phyloP scores from a whole-genome alignment of 2,329 filamentous ascomycete genomes.

The Helotiales sp. region DNA sequence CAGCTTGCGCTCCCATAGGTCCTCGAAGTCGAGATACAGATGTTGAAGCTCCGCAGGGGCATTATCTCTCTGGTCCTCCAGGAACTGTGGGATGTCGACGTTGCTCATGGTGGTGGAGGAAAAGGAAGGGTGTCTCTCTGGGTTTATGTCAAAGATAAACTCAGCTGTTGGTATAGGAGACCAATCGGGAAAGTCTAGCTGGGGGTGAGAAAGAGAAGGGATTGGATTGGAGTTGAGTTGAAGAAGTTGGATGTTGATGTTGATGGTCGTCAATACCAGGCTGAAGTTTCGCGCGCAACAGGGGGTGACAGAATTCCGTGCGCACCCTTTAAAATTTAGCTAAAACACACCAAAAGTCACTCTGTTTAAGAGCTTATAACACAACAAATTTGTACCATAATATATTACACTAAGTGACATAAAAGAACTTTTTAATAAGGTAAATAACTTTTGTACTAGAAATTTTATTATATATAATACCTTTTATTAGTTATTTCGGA shows the following conservation, averaged over 20 bases:
- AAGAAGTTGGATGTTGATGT: neutral
- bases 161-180: neutral
- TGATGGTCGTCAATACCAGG: neutral
- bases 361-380: too few relatives aligned
- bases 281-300: conserved; percentile 1
- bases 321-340: too few relatives aligned
- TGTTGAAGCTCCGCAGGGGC: conserved; percentile 87
- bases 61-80: conserved; percentile 85
- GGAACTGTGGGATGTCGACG: conserved; percentile 88
- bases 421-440: too few relatives aligned
- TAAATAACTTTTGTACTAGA: too few relatives aligned
- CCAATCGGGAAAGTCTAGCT: neutral
- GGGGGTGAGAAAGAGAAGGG: neutral
- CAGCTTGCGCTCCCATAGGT: conserved; percentile 96
- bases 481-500: too few relatives aligned
- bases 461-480: too few relatives aligned
- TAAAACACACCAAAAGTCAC: too few relatives aligned
- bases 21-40: conserved; percentile 89
- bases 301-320: too few relatives aligned
- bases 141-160: neutral
- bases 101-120: conserved; percentile 63
- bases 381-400: too few relatives aligned
- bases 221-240: neutral
- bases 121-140: neutral
- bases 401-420: too few relatives aligned